Evolutionary conservation across 2,329 filamentous ascomycete genomes (phyloP), one percentile per base, ranked within the genome.

Genomic region (Cyclaneusma minus): DNA sequence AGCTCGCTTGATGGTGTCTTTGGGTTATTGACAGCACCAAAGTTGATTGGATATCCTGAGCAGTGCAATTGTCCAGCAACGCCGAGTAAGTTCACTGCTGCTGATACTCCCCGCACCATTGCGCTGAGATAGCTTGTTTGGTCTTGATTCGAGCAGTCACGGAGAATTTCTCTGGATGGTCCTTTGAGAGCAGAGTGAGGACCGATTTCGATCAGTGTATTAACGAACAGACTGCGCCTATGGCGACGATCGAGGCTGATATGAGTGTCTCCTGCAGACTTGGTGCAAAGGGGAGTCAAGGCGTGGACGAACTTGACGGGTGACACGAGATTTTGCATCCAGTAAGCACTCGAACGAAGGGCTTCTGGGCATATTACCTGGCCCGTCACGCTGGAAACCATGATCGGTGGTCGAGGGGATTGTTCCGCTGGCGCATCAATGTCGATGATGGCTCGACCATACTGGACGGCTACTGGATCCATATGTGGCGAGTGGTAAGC

Each of bases 271-370:
- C n/a, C n/a, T n/a, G n/a, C n/a, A n/a, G n/a, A n/a, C n/a, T n/a
- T n/a, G n/a, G n/a, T n/a, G n/a, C n/a, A n/a, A n/a, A n/a, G n/a
- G n/a, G n/a, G n/a, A n/a, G n/a, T n/a, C 2, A 45, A 31, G 0
- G 50, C 51, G 10, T 43, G 30, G 2, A 38, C 27, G 20, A 55
- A 55, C 16, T 34, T 35, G 0, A 56, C 52, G 0, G 48, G 48
- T 0, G 38, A 43, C 3, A 45, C 33, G 21, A 56, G 35, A 21
- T 55, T 54, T 3, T 44, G 34, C 5, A 48, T 45, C 52, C 52
- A 56, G 20, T 45, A 45, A 43, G 7, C 7, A n/a, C 18, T 20
- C 7, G 7, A 7, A 7, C 7, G 7, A 7, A 20, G n/a, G 18
- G 18, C 18, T 7, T 7, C n/a, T 20, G 18, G 18, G 18, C n/a